phyloP scores from a whole-genome alignment of 768 basidiomycete genomes.

The Russula lepida region DNA sequence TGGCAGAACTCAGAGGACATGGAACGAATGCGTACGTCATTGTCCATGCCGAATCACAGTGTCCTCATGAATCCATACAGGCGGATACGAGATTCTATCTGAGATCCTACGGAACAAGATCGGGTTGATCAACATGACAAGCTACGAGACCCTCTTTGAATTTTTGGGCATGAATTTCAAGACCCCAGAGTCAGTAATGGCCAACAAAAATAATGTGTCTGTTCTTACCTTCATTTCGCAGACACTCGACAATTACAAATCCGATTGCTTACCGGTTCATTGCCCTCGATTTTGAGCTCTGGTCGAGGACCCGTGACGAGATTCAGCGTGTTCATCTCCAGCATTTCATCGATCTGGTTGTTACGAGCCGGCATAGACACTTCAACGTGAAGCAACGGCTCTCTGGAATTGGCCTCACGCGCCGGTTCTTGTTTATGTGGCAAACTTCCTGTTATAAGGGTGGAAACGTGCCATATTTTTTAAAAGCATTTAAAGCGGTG shows the following conservation, averaged over 20 bases:
- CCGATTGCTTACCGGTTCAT: slow-evolving; percentile 72
- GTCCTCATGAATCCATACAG: slow-evolving; percentile 31
- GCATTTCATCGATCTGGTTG: slow-evolving; percentile 70
- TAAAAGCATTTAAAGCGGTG: slow-evolving; percentile 53
- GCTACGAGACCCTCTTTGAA: slow-evolving; percentile 77
- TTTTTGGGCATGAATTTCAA: slow-evolving; percentile 81
- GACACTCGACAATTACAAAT: slow-evolving; percentile 77
- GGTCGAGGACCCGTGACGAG: slow-evolving; percentile 62
- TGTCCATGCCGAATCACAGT: neutral
- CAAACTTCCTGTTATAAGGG: slow-evolving; percentile 70
- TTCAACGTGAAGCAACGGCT: slow-evolving; percentile 76
- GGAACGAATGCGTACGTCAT: slow-evolving; percentile 70
- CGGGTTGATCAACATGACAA: slow-evolving; percentile 65
- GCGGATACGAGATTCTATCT: slow-evolving; percentile 81
- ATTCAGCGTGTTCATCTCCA: slow-evolving; percentile 75
- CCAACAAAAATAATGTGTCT: neutral
- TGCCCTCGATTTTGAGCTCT: slow-evolving; percentile 85
- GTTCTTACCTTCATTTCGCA: slow-evolving; percentile 26
- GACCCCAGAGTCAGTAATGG: slow-evolving; percentile 57
- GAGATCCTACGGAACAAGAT: slow-evolving; percentile 66
- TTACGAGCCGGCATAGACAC: slow-evolving; percentile 59
- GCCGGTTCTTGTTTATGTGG: slow-evolving; percentile 71
- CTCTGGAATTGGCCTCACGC: slow-evolving; percentile 59
- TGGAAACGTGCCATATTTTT: slow-evolving; percentile 40
- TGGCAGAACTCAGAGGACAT: slow-evolving; percentile 96